These are phyloP conservation scores for Orychophragmus violaceus DNA, from an alignment of 345 rosid genomes.

Conservation along the genomic window DNA sequence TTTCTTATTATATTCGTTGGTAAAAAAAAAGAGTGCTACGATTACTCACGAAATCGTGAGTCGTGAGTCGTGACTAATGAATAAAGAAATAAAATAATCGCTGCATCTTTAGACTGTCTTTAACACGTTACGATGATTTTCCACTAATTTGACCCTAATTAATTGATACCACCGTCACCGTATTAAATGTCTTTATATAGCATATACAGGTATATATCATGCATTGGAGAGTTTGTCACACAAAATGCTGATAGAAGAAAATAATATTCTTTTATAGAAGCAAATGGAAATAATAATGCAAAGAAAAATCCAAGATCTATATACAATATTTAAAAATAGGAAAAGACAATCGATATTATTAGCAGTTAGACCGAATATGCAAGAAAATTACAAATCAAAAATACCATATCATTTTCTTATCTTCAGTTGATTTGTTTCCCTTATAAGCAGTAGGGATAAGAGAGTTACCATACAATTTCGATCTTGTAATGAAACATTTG, in stretches of 20 bases:
- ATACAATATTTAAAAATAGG: neutral
- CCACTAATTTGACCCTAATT: neutral
- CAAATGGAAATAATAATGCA: constrained; percentile 25
- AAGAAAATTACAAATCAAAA: neutral
- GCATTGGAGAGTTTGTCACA: neutral
- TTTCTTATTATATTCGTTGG: neutral
- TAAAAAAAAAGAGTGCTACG: neutral
- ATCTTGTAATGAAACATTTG: no score
- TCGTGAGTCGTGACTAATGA: no score
- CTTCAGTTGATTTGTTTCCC: neutral
- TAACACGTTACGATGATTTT: constrained; percentile 19
- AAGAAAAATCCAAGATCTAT: constrained; percentile 29
- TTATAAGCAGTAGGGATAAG: neutral
- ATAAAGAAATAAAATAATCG: neutral
- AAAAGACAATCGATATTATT: constrained; percentile 22
- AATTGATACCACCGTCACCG: constrained; percentile 8
- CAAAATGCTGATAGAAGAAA: neutral
- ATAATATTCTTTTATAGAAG: constrained; percentile 1
- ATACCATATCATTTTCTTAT: constrained; percentile 13
- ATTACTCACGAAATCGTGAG: neutral
- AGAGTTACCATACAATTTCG: neutral
- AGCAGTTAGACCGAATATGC: neutral
- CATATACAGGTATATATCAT: neutral
- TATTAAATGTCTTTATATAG: neutral
- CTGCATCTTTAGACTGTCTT: neutral